phyloP scores from a whole-genome alignment of 2,329 filamentous ascomycete species.

The Xylariaceae sp. region DNA sequence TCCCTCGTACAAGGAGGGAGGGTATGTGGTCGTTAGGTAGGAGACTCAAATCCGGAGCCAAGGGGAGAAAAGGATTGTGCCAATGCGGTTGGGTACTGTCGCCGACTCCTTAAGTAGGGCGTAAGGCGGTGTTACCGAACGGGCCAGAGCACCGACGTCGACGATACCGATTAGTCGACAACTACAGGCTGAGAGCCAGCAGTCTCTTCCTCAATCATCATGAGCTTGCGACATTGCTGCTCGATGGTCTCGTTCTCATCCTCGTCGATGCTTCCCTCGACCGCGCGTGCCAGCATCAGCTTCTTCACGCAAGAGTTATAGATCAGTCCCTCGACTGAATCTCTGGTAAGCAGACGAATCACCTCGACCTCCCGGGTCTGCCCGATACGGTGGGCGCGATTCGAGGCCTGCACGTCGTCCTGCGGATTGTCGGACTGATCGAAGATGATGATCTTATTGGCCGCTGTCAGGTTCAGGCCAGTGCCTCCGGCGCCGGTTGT shows the following conservation, averaged over 20 bases:
- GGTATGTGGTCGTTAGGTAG: no score
- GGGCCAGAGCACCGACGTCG: not conserved
- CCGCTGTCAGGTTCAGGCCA: constrained; percentile 89
- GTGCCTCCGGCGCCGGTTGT: constrained; percentile 94
- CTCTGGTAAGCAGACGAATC: constrained; percentile 71
- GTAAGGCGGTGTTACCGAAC: not conserved
- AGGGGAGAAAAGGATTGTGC: no score
- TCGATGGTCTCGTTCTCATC: constrained; percentile 27
- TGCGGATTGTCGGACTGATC: constrained; percentile 97
- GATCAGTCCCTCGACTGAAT: constrained; percentile 90
- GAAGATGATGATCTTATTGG: constrained; percentile 97
- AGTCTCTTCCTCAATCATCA: constrained; percentile 30
- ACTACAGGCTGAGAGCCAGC: constrained; percentile 8
- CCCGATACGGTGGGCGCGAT: constrained; percentile 89
- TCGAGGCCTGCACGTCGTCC: constrained; percentile 97
- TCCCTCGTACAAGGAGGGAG: no score
- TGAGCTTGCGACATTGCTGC: constrained; percentile 31
- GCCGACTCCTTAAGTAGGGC: no score
- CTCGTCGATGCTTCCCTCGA: constrained; percentile 52
- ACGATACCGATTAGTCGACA: not conserved
- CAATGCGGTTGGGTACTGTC: no score
- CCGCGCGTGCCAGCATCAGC: constrained; percentile 65
- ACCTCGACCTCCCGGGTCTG: constrained; percentile 90
- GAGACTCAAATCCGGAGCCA: no score
- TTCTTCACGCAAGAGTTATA: constrained; percentile 89